Conservation (phyloP, 2,329 filamentous ascomycete species). For the Byssothecium circinans region DNA sequence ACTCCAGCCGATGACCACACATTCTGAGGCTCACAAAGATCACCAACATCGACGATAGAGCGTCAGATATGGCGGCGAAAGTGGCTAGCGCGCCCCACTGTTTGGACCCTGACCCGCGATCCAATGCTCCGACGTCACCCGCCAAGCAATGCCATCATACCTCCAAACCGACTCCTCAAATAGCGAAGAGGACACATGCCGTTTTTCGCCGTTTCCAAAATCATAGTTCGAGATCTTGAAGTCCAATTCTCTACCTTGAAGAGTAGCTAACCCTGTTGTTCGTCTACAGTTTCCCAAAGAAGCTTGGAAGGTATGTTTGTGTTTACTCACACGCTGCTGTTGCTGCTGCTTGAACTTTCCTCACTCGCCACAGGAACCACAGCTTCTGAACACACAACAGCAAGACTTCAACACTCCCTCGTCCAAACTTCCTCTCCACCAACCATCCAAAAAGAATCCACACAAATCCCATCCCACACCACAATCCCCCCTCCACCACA, state of each 20-base stretch:
- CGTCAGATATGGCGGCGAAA: conserved; percentile 8
- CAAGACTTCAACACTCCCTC: background rate
- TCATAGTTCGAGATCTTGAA: background rate
- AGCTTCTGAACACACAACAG: background rate
- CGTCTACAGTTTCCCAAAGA: too few relatives aligned
- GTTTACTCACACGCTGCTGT: too few relatives aligned
- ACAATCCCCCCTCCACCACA: background rate
- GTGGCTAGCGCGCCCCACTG: conserved; percentile 9
- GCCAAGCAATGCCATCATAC: conserved; percentile 31
- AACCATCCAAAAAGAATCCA: background rate
- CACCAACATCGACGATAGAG: conserved; percentile 20
- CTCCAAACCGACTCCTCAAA: background rate
- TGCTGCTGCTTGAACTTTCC: too few relatives aligned
- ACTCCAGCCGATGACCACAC: background rate
- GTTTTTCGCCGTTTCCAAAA: background rate
- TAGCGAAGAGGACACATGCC: background rate
- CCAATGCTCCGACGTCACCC: conserved; percentile 25
- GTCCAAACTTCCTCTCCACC: background rate
- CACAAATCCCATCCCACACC: background rate
- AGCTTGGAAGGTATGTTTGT: too few relatives aligned
- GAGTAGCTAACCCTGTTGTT: too few relatives aligned
- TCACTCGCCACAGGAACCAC: background rate
- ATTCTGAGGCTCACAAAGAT: conserved; percentile 6
- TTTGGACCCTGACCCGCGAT: conserved; percentile 16
- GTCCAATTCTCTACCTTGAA: background rate